A percentile compares a stretch with the other conserved stretches of the same genome.
phyloP scores from a whole-genome alignment of 805 yeast genomes.

The Metschnikowia baotianmanensis region DNA sequence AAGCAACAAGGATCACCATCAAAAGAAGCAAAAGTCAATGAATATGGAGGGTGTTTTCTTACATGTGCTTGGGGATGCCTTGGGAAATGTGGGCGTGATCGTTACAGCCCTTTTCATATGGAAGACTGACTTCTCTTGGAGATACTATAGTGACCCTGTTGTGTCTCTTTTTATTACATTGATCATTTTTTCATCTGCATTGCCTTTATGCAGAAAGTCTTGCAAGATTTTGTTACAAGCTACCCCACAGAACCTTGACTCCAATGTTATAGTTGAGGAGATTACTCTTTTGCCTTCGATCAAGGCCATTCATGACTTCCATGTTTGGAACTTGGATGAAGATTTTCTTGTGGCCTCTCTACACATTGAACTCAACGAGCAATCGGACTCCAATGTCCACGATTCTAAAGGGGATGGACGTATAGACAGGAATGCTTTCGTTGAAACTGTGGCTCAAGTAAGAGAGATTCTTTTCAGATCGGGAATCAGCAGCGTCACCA shows the following conservation, averaged over 20 bases:
- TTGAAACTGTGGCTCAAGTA: slow-evolving; percentile 69
- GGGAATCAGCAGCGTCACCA: slow-evolving; percentile 91
- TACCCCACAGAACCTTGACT: slow-evolving; percentile 79
- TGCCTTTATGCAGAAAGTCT: slow-evolving; percentile 84
- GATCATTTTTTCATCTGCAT: slow-evolving; percentile 86
- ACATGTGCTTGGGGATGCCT: slow-evolving; percentile 94
- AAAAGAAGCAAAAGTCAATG: slow-evolving; percentile 54
- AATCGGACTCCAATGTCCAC: slow-evolving; percentile 25
- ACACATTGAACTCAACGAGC: slow-evolving; percentile 64
- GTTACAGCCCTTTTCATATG: slow-evolving; percentile 86
- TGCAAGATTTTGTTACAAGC: slow-evolving; percentile 90
- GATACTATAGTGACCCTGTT: slow-evolving; percentile 79
- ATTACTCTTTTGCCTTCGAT: slow-evolving; percentile 70
- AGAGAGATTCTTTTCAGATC: slow-evolving; percentile 75
- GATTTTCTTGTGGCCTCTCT: slow-evolving; percentile 81
- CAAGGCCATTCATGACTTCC: slow-evolving; percentile 88
- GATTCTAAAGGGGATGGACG: slow-evolving; percentile 51
- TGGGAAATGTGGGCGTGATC: slow-evolving; percentile 94
- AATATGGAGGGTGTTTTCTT: slow-evolving; percentile 97
- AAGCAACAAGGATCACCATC: slow-evolving; percentile 15
- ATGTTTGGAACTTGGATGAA: slow-evolving; percentile 94
- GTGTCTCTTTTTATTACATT: slow-evolving; percentile 82
- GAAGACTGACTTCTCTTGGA: slow-evolving; percentile 91
- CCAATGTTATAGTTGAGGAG: slow-evolving; percentile 68
- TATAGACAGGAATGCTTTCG: slow-evolving; percentile 44